Conservation (phyloP, 352 stramenopile genomes). For the Pythium chondricola region DNA sequence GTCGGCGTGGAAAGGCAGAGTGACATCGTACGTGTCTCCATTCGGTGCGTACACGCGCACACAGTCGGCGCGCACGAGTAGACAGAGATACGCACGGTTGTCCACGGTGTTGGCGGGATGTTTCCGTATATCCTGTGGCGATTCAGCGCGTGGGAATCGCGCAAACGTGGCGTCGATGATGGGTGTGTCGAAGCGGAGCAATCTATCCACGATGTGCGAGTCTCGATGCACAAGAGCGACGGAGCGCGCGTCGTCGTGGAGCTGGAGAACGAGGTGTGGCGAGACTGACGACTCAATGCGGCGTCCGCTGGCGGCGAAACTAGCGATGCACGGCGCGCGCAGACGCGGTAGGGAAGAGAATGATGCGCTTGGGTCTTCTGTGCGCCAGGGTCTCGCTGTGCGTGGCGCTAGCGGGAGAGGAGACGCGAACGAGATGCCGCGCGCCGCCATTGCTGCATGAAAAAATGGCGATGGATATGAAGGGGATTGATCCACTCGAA, state of each 20-base stretch:
- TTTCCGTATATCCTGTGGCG: not conserved
- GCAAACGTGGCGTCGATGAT: constrained; percentile 49
- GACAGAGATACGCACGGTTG: constrained; percentile 34
- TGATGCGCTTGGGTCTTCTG: constrained; percentile 5
- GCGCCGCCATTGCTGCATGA: constrained; percentile 6
- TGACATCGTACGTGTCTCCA: constrained; percentile 64
- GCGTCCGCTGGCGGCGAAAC: constrained; percentile 1
- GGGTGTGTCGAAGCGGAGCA: constrained; percentile 50
- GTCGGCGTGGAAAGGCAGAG: constrained; percentile 69
- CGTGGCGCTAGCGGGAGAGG: constrained; percentile 1
- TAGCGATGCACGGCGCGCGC: constrained; percentile 7
- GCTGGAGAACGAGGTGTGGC: constrained; percentile 14
- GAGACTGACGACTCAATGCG: not conserved
- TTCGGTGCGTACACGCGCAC: constrained; percentile 58
- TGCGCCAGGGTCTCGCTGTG: constrained; percentile 7
- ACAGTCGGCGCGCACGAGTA: constrained; percentile 61
- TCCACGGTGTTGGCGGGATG: not conserved
- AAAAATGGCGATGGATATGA: not conserved
- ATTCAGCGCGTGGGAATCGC: constrained; percentile 25
- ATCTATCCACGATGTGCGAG: constrained; percentile 50
- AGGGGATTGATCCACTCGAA: not conserved
- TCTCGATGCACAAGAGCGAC: constrained; percentile 53
- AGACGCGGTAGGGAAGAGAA: constrained; percentile 9
- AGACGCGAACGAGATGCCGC: not conserved
- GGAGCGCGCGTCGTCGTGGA: constrained; percentile 9